These are phyloP conservation scores for Lojkania enalia DNA, from an alignment of 2,329 filamentous ascomycete genomes.

Conservation along the genomic window DNA sequence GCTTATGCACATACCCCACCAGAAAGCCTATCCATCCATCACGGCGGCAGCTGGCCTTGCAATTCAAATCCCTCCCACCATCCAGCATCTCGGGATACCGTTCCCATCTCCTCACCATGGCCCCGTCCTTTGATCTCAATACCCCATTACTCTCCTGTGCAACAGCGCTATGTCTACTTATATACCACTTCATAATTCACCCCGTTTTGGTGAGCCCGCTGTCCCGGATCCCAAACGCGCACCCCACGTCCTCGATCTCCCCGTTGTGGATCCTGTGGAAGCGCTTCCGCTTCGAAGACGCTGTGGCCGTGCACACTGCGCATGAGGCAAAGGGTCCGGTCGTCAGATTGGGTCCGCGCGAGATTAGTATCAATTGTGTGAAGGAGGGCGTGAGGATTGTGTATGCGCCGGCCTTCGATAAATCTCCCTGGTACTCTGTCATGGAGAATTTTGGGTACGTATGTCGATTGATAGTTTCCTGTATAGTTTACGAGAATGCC, in stretches of 20 bases:
- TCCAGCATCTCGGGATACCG: too few relatives aligned
- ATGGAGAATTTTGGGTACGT: constrained; percentile 62
- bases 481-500: too few relatives aligned
- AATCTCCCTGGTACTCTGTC: constrained; percentile 71
- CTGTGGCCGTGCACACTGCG: constrained; percentile 63
- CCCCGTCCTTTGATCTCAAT: too few relatives aligned
- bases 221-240: constrained; percentile 67
- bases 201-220: constrained; percentile 51
- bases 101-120: too few relatives aligned
- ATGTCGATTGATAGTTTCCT: too few relatives aligned
- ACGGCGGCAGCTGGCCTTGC: too few relatives aligned
- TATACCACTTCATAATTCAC: background rate
- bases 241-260: constrained; percentile 67
- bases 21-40: too few relatives aligned
- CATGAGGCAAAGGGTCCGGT: constrained; percentile 63
- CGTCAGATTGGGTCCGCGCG: constrained; percentile 65
- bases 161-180: too few relatives aligned
- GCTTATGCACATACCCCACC: too few relatives aligned
- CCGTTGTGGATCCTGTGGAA: constrained; percentile 69
- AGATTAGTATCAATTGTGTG: constrained; percentile 71
- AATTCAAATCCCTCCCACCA: too few relatives aligned
- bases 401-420: constrained; percentile 74
- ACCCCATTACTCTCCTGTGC: too few relatives aligned
- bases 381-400: constrained; percentile 67
- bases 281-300: constrained; percentile 64